phyloP scores from a whole-genome alignment of 495 filamentous ascomycete genomes.

The Immersiella caudata region DNA sequence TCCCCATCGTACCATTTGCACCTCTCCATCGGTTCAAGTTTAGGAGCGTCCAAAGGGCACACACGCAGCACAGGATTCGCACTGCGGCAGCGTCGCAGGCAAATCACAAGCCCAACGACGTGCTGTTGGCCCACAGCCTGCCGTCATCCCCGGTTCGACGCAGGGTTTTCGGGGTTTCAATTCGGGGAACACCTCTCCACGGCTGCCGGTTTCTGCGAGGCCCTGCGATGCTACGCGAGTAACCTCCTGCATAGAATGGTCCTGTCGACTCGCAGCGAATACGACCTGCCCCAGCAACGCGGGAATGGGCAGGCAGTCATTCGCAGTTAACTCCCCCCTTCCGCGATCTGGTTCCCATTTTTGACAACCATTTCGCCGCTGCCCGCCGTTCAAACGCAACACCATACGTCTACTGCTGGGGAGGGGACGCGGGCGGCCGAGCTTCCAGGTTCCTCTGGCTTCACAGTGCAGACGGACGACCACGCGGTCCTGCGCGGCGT shows the following conservation, averaged over 20 bases:
- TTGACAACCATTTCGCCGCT: constrained; percentile 30
- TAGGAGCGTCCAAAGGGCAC: not conserved
- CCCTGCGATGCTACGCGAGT: constrained; percentile 4
- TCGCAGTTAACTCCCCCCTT: constrained; percentile 26
- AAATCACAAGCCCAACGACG: not conserved
- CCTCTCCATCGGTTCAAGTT: not conserved
- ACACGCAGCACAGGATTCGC: not conserved
- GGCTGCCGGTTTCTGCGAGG: constrained; percentile 5
- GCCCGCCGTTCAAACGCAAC: constrained; percentile 22
- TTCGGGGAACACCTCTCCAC: not conserved
- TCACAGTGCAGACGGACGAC: not conserved
- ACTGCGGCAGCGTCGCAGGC: not conserved
- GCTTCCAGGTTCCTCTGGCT: constrained; percentile 24
- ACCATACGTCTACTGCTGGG: constrained; percentile 16
- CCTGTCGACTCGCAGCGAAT: constrained; percentile 19
- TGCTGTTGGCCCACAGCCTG: not conserved
- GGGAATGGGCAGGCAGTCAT: constrained; percentile 29
- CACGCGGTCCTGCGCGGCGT: not conserved
- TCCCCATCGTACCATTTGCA: not conserved
- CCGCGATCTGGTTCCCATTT: constrained; percentile 38
- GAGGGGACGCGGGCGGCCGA: constrained; percentile 22
- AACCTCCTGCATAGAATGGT: constrained; percentile 15
- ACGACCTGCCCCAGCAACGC: constrained; percentile 13
- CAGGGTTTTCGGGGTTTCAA: not conserved
- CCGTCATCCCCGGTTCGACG: not conserved